Base-by-base conservation (phyloP, 306 rosid genomes). In the Cucumis hystrix region DNA sequence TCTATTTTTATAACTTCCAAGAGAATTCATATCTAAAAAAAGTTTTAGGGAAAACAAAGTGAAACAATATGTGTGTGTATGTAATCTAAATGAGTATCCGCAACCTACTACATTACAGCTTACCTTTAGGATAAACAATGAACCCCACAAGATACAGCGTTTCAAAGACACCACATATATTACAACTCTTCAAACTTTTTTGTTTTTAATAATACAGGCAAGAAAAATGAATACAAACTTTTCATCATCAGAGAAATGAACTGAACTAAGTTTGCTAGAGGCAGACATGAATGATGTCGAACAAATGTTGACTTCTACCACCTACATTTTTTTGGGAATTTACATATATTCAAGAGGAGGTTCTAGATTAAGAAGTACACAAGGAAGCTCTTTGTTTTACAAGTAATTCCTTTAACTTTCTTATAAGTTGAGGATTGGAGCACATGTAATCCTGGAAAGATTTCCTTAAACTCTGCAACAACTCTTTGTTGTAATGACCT, bases 351-450 rank as follows among this genome's bases (percentile, higher is more conserved):
- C 47, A 74, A 47, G 57, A 61, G 60, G 59, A 63, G 81, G 51
- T 57, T 79, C 62, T 52, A 43, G 77, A 57, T 85, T 90, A 91
- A 74, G 88, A 79, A 60, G 86, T 85, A 74, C 97, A 95, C 89
- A 95, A 65, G 74, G 98, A 89, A 73, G 87, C 81, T 82, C 88
- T 95, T 87, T 92, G 98, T 84, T 87, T 95, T 57, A 66, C 87
- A 49, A 95, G 93, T 84, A 92, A 86, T 61, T 90, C 97, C 81
- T 84, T 90, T 47, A 95, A 86, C 81, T 91, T 90, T 83, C 61
- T 89, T 78, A 88, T 68, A 40, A 83, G 86, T 77, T 86, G 89
- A 49, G 96, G 96, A 28, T 89, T 81, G 14, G 96, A 90, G 84
- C 80, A 77, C 89, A 95, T 80, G 82, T 90, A 87, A 28, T 86